phyloP scores from a whole-genome alignment of 2,329 filamentous ascomycete species.

The Botrytis cinerea region DNA sequence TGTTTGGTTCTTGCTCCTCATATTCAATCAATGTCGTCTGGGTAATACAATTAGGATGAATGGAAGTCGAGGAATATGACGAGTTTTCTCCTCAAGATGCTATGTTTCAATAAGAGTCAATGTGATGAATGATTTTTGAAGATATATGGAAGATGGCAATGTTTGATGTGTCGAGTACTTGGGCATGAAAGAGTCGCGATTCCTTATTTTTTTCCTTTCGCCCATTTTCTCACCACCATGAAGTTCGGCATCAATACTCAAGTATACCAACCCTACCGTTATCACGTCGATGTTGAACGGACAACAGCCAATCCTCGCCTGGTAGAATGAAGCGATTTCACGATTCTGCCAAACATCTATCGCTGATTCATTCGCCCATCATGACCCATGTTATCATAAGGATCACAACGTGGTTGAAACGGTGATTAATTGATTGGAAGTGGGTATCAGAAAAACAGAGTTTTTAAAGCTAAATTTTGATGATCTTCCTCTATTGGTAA shows the following conservation, averaged over 20 bases:
- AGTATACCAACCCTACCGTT: neutral
- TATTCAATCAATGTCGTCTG: neutral
- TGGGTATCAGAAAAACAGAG: conserved; percentile 6
- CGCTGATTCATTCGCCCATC: neutral
- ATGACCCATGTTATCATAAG: neutral
- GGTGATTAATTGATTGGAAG: conserved; percentile 10
- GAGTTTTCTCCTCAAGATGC: neutral
- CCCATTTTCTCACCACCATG: neutral
- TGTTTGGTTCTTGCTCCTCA: neutral
- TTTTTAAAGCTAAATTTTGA: conserved; percentile 14
- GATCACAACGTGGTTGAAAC: neutral
- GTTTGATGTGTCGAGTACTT: neutral
- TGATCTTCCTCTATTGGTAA: conserved; percentile 24
- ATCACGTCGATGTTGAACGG: neutral
- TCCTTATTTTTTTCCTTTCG: neutral
- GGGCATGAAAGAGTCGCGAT: neutral
- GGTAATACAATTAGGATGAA: neutral
- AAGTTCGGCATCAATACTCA: neutral
- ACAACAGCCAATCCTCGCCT: neutral
- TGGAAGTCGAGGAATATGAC: neutral
- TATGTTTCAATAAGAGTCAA: neutral
- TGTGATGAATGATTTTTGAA: neutral
- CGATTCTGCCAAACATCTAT: neutral
- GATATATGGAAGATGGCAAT: neutral
- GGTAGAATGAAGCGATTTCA: neutral